phyloP scores from a whole-genome alignment of 805 yeast genomes.

The Teunomyces funiuensis region DNA sequence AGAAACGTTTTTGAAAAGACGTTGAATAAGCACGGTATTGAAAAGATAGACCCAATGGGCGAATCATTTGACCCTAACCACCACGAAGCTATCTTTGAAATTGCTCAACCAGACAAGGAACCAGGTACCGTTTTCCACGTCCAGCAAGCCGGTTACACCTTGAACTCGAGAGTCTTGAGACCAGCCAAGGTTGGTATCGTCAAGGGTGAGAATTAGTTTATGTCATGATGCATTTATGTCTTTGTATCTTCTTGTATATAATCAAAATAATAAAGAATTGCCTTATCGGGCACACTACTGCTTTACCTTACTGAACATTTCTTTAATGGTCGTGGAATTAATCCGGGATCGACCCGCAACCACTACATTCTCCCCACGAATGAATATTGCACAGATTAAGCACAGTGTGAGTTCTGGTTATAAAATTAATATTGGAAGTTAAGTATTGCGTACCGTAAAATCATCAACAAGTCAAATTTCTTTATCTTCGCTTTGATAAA shows the following conservation, averaged over 20 bases:
- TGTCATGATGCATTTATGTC: conserved; percentile 5
- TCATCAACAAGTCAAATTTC: no score
- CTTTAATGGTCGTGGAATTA: no score
- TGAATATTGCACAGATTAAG: no score
- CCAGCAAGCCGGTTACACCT: conserved; percentile 84
- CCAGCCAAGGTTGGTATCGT: conserved; percentile 97
- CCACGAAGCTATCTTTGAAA: conserved; percentile 91
- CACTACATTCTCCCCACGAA: no score
- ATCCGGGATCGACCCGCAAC: no score
- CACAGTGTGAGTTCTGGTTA: no score
- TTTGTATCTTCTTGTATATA: conserved; percentile 4
- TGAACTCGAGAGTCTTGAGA: conserved; percentile 85
- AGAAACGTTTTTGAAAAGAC: conserved; percentile 84
- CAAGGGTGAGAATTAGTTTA: conserved; percentile 38
- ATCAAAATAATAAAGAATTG: neutral
- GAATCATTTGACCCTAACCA: conserved; percentile 85
- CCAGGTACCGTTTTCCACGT: conserved; percentile 92
- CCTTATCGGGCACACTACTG: neutral
- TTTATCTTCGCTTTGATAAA: no score
- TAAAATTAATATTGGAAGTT: no score
- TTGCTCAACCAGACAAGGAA: conserved; percentile 82
- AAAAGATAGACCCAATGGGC: conserved; percentile 79
- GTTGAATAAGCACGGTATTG: conserved; percentile 73
- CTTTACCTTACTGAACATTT: no score
- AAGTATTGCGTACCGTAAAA: no score